A percentile compares a stretch with the other conserved stretches of the same genome.
Evolutionary conservation across 805 yeast species (phyloP).

Genomic region (Lachancea fermentati): DNA sequence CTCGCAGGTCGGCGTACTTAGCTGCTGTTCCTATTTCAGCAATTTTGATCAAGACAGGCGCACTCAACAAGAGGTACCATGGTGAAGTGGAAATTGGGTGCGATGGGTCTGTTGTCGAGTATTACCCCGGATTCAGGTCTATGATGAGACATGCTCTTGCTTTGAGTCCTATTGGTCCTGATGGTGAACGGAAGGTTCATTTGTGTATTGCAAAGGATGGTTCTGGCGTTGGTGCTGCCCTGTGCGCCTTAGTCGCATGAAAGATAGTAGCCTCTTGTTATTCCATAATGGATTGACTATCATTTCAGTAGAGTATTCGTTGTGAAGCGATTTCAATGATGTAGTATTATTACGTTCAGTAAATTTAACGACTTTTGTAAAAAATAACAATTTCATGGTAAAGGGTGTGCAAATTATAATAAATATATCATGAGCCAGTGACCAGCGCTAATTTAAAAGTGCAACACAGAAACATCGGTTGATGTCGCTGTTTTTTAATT

Average conservation of each 20-base stretch:
- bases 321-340: no score
- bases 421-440: no score
- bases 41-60: constrained; percentile 57
- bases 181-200: constrained; percentile 68
- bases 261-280: no score
- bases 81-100: constrained; percentile 88
- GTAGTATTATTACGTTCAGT: no score
- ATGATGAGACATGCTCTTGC: constrained; percentile 75
- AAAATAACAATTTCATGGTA: no score
- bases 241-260: constrained; percentile 55
- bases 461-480: no score
- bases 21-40: constrained; percentile 90
- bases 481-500: no score
- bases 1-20: constrained; percentile 83
- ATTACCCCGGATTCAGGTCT: constrained; percentile 83
- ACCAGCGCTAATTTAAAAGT: no score
- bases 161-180: constrained; percentile 63
- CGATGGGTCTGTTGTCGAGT: constrained; percentile 92
- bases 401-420: no score
- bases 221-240: constrained; percentile 95
- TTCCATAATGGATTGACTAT: no score
- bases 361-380: no score
- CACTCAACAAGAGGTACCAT: constrained; percentile 51
- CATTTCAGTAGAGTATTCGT: no score
- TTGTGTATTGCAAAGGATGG: constrained; percentile 89